These are phyloP conservation scores for Aspergillus udagawae DNA, from an alignment of 2,329 filamentous ascomycete genomes.

Conservation along the genomic window DNA sequence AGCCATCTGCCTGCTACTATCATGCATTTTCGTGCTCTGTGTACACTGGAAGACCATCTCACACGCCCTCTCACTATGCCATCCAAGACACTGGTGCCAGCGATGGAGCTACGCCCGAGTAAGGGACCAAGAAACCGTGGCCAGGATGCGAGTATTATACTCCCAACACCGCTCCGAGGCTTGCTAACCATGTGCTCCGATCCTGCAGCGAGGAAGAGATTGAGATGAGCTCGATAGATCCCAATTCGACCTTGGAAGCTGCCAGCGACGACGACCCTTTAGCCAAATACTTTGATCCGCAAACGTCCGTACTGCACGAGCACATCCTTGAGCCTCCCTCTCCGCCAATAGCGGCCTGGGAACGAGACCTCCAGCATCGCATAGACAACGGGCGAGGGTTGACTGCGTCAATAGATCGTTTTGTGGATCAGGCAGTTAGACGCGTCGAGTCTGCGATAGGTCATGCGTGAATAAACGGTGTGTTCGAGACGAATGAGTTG, in stretches of 20 bases:
- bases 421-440: neutral
- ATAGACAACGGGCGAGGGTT: slow-evolving; percentile 6
- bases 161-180: no score
- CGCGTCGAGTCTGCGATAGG: neutral
- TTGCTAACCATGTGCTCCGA: neutral
- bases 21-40: slow-evolving; percentile 11
- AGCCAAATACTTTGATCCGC: slow-evolving; percentile 18
- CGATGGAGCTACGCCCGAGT: neutral
- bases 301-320: slow-evolving; percentile 10
- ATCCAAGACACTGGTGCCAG: neutral
- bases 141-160: neutral
- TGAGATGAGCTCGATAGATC: neutral
- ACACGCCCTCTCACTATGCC: neutral
- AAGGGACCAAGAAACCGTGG: neutral
- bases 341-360: slow-evolving; percentile 4
- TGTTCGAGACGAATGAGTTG: neutral
- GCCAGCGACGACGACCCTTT: slow-evolving; percentile 2
- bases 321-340: slow-evolving; percentile 7
- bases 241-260: neutral
- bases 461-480: neutral
- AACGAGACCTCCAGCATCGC: neutral
- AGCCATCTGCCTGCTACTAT: slow-evolving; percentile 15
- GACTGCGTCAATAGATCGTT: neutral
- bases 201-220: neutral
- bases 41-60: slow-evolving; percentile 4